phyloP scores from a whole-genome alignment of 352 stramenopile species.

The Pythium oligandrum region DNA sequence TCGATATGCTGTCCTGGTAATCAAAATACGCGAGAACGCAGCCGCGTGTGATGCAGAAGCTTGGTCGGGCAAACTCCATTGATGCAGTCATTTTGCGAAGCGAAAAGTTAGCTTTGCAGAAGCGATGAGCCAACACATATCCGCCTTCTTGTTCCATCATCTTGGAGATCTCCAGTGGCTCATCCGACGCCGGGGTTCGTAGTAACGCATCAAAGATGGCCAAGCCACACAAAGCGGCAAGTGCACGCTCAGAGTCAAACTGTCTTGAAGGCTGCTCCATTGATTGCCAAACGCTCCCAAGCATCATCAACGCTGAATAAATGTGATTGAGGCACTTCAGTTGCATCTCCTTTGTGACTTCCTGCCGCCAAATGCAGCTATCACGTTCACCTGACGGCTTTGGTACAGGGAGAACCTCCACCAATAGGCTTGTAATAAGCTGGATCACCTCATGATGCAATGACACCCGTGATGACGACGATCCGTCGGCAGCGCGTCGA shows the following conservation, averaged over 20 bases:
- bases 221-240: slow-evolving; percentile 74
- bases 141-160: slow-evolving; percentile 78
- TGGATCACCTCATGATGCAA: slow-evolving; percentile 88
- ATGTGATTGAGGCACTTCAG: slow-evolving; percentile 72
- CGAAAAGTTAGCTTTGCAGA: slow-evolving; percentile 84
- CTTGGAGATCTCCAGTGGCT: slow-evolving; percentile 70
- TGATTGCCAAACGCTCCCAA: slow-evolving; percentile 84
- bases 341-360: slow-evolving; percentile 74
- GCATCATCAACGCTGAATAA: slow-evolving; percentile 73
- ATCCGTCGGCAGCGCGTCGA: slow-evolving; percentile 76
- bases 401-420: slow-evolving; percentile 81
- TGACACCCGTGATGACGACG: slow-evolving; percentile 85
- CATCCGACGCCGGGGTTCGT: slow-evolving; percentile 65
- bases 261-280: slow-evolving; percentile 83
- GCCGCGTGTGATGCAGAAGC: slow-evolving; percentile 66
- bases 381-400: slow-evolving; percentile 19
- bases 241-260: slow-evolving; percentile 82
- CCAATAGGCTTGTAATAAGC: slow-evolving; percentile 73
- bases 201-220: slow-evolving; percentile 82
- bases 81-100: slow-evolving; percentile 65
- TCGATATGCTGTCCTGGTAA: slow-evolving; percentile 42
- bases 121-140: slow-evolving; percentile 78
- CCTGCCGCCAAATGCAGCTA: slow-evolving; percentile 69
- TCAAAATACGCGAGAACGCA: slow-evolving; percentile 82
- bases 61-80: slow-evolving; percentile 83